Base-by-base conservation (phyloP, 306 rosid genomes). In the Ziziphus jujuba region DNA sequence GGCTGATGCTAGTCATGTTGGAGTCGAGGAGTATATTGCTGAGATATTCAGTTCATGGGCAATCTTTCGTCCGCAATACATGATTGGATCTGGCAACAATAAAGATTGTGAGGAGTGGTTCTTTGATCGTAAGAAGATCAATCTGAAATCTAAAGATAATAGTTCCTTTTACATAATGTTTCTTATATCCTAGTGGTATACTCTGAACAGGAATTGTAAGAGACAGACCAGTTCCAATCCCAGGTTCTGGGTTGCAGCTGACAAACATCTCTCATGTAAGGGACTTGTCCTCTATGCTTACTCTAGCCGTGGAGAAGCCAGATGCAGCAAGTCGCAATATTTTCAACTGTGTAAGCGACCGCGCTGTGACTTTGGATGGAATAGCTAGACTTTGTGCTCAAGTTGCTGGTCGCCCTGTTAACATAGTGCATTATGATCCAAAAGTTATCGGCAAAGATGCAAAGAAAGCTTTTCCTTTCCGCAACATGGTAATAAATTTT, bases 61-160 rank as follows among this genome's bases (percentile, higher is more conserved):
- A 69, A 12, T 69, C 43, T 93, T 93, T 73, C 82, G 96, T 25
- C 97, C 98, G 20, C 98, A 90, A 22, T 90, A 92, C 85, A 92
- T 90, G 89, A 75, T 72, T 57, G 98, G 98, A 3, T 90, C 97
- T n/a, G 96, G 98, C 79, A 93, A 93, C 90, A 90, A 90, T 84
- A 93, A 93, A 77, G 98, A 93, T 62, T 83, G 95, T 33, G 97
- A 93, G 73, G 98, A 93, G 75, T 93, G 97, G 98, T 93, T 90
- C 83, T 93, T 90, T 36, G 95, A 93, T 61, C 76, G 97, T 90
- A 88, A 88, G 90, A 59, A 33, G 56, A 25, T 33, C 0, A 19
- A 47, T 17, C 51, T 64, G 62, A 59, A 60, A 19, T 3, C 22
- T 15, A 2, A 11, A 47, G 17, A 3, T 17, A 47, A 47, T 8